Conservation (phyloP, 163 green algal species). For the Botryococcus braunii region DNA sequence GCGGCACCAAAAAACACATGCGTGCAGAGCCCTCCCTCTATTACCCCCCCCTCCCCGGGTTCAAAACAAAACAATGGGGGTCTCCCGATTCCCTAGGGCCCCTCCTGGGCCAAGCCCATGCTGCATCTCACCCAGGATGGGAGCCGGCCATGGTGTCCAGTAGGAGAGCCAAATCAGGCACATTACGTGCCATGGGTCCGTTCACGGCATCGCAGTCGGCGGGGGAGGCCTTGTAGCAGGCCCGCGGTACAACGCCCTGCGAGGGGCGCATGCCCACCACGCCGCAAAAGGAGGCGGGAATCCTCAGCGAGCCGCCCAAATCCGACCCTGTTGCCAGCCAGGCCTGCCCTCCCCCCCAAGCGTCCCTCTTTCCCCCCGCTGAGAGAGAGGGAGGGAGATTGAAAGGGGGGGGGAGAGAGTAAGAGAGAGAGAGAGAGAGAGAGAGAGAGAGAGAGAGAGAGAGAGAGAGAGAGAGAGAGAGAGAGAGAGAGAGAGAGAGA, state of each 20-base stretch:
- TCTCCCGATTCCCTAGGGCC: background rate
- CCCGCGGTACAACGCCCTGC: slow-evolving; percentile 23
- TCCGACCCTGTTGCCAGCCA: slow-evolving; percentile 44
- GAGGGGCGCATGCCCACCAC: slow-evolving; percentile 43
- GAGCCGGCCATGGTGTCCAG: slow-evolving; percentile 33
- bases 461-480: too few relatives aligned
- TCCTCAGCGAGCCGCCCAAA: slow-evolving; percentile 49
- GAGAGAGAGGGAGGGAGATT: too few relatives aligned
- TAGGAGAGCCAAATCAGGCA: slow-evolving; percentile 38
- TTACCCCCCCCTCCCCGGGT: too few relatives aligned
- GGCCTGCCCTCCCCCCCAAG: slow-evolving; percentile 13
- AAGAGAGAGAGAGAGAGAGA: too few relatives aligned
- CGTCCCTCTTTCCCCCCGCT: too few relatives aligned
- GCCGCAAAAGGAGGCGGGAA: slow-evolving; percentile 45
- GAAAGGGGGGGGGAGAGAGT: too few relatives aligned
- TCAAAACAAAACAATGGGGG: background rate
- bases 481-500: too few relatives aligned
- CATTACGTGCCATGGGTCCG: slow-evolving; percentile 37
- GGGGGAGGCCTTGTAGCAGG: background rate
- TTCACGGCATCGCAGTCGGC: slow-evolving; percentile 11
- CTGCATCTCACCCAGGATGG: slow-evolving; percentile 11
- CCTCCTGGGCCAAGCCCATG: background rate
- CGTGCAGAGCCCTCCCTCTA: background rate
- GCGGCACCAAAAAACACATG: background rate
- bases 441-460: too few relatives aligned